These are phyloP conservation scores for Bisporella sp. DNA, from an alignment of 2,329 filamentous ascomycete genomes.

Conservation along the genomic window DNA sequence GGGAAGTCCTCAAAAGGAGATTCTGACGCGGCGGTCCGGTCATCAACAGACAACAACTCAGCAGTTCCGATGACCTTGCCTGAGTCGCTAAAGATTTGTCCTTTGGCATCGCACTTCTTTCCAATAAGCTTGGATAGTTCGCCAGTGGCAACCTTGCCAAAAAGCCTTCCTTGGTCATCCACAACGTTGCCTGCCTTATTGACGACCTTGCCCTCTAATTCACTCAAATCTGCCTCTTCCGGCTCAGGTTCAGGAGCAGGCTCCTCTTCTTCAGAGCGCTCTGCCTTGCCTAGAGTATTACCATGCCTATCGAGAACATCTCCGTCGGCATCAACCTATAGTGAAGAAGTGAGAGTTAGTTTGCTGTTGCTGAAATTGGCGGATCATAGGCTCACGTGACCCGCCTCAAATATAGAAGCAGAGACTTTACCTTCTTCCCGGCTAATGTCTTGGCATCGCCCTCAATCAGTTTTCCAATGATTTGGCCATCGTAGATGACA, in stretches of 20 bases:
- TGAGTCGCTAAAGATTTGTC: conserved; percentile 63
- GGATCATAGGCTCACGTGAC: too few relatives aligned
- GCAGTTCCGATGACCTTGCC: conserved; percentile 62
- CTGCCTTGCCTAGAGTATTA: conserved; percentile 37
- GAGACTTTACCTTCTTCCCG: conserved; percentile 60
- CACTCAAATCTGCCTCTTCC: conserved; percentile 35
- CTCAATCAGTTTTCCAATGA: conserved; percentile 64
- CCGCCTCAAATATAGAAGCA: too few relatives aligned
- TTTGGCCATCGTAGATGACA: conserved; percentile 60
- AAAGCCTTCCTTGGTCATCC: conserved; percentile 42
- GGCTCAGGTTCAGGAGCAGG: conserved; percentile 13
- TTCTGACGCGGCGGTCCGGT: conserved; percentile 41
- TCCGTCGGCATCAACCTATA: conserved; percentile 67
- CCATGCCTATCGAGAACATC: conserved; percentile 74
- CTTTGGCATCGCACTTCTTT: conserved; percentile 56
- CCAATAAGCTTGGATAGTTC: conserved; percentile 57
- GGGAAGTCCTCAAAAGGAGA: conserved; percentile 54
- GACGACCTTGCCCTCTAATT: conserved; percentile 46
- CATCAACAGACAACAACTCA: conserved; percentile 53
- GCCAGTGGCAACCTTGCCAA: conserved; percentile 59
- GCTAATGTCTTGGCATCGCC: conserved; percentile 67
- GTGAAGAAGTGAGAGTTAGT: too few relatives aligned
- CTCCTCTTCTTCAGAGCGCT: conserved; percentile 29
- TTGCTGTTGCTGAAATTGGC: too few relatives aligned
- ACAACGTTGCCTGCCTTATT: conserved; percentile 55